Base-by-base conservation (phyloP, 495 filamentous ascomycete species). In the Penicillium soppii region DNA sequence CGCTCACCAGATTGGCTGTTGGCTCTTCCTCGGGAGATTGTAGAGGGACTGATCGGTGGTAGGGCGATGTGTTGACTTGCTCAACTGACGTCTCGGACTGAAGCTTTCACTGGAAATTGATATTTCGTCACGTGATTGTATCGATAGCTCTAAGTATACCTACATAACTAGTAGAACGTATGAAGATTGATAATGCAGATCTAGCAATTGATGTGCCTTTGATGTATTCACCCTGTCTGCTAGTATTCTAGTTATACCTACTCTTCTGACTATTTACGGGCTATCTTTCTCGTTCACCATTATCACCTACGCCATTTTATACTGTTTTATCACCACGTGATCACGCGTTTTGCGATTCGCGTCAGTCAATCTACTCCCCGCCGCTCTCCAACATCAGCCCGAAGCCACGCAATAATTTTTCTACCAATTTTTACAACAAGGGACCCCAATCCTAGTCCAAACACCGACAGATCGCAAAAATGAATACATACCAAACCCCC, bases 401-500 rank as follows among this genome's bases (percentile, higher is more conserved):
- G 1, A 21, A 9, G 8, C n/a, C 12, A 38, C 26, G 16, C 26
- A 33, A 13, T 13, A 15, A n/a, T 20, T 43, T 22, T 27, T 19
- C 8, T 48, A 39, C 43, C 39, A 32, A 43, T 43, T 20, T 9
- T 29, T 12, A 16, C 46, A 33, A 20, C 17, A 6, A 20, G n/a
- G n/a, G 21, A 43, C 29, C 32, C 25, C 51, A 33, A 9, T n/a
- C 19, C 21, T 20, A 33, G 36, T 38, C 13, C 13, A n/a, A 46
- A 36, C 46, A 33, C 23, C 32, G 43, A 8, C 8, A 48, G 32
- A 29, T n/a, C 15, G 13, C 22, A 43, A 68, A 55, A 54, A 74
- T 76, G 71, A 27, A 27, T 9, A 72, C 78, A 20, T 68, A 77
- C 38, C 80, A 84, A 61, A 86, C 84, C 48, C 86, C 88, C 44